Evolutionary conservation across 2,329 filamentous ascomycete species (phyloP).

Genomic region (Fonsecaea monophora): DNA sequence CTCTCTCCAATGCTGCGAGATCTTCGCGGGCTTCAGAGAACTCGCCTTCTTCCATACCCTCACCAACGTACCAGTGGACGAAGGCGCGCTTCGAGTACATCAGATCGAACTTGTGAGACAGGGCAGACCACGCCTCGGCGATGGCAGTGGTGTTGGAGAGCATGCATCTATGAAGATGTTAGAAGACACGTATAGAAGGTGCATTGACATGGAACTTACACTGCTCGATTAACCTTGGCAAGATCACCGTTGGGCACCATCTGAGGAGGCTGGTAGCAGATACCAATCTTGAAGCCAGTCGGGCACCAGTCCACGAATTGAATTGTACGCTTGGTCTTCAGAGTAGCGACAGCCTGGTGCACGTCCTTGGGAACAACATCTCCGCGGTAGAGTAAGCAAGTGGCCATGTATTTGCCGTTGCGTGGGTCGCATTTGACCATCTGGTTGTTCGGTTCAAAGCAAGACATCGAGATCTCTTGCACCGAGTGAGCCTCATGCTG

Average conservation of each 20-base stretch:
- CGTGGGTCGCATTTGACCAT: slow-evolving; percentile 99
- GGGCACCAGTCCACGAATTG: slow-evolving; percentile 99
- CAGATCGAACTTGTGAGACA: slow-evolving; percentile 98
- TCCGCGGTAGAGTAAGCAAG: slow-evolving; percentile 95
- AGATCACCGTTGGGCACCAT: slow-evolving; percentile 96
- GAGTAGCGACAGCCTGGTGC: slow-evolving; percentile 87
- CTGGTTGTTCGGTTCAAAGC: slow-evolving; percentile 99
- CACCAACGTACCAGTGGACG: slow-evolving; percentile 99
- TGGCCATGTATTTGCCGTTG: slow-evolving; percentile 99
- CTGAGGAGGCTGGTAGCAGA: slow-evolving; percentile 98
- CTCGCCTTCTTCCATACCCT: slow-evolving; percentile 99
- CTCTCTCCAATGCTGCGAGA: slow-evolving; percentile 93
- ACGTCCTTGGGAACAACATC: slow-evolving; percentile 97
- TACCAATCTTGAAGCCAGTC: slow-evolving; percentile 99
- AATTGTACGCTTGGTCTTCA: slow-evolving; percentile 99
- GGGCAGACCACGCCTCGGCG: slow-evolving; percentile 94
- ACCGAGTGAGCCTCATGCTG: slow-evolving; percentile 98
- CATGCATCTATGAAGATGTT: slow-evolving; percentile 74
- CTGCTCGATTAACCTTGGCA: slow-evolving; percentile 96
- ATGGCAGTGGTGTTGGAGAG: slow-evolving; percentile 93
- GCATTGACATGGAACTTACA: slow-evolving; percentile 68
- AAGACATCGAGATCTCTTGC: slow-evolving; percentile 97
- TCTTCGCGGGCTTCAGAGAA: slow-evolving; percentile 99
- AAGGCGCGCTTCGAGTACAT: slow-evolving; percentile 99
- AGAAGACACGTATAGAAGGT: neutral